Conservation (phyloP, 2,329 filamentous ascomycete species). For the Neonectria neomacrospora region DNA sequence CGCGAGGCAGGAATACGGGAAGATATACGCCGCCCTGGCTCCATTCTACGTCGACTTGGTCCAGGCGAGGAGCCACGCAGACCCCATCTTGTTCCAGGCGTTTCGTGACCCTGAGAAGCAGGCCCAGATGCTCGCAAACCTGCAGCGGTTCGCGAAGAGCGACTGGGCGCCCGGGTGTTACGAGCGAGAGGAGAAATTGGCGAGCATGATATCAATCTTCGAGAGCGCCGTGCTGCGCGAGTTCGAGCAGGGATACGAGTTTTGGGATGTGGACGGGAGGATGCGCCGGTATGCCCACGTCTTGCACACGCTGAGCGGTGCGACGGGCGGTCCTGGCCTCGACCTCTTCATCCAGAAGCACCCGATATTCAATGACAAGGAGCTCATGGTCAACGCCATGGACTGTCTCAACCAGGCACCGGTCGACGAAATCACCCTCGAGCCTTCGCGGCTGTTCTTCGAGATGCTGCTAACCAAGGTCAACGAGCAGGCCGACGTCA, state of each 20-base stretch:
- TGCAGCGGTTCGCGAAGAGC: conserved; percentile 81
- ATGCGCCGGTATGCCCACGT: conserved; percentile 94
- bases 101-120: conserved; percentile 91
- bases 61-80: conserved; percentile 75
- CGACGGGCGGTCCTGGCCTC: conserved; percentile 70
- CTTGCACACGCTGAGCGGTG: conserved; percentile 83
- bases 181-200: conserved; percentile 76
- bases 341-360: conserved; percentile 92
- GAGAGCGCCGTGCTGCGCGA: conserved; percentile 91
- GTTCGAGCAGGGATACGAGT: conserved; percentile 92
- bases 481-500: conserved; percentile 83
- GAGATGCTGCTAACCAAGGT: conserved; percentile 77
- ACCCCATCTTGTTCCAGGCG: conserved; percentile 85
- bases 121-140: conserved; percentile 86
- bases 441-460: conserved; percentile 86
- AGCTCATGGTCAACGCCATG: conserved; percentile 73
- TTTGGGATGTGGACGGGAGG: conserved; percentile 85
- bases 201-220: conserved; percentile 82
- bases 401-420: conserved; percentile 81
- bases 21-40: conserved; percentile 86
- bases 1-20: conserved; percentile 90
- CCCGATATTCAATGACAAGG: conserved; percentile 79
- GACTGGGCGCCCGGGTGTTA: conserved; percentile 82
- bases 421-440: conserved; percentile 76
- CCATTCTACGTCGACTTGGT: conserved; percentile 90